phyloP scores from a whole-genome alignment of 352 stramenopile species.

The Phytopythium boreale region DNA sequence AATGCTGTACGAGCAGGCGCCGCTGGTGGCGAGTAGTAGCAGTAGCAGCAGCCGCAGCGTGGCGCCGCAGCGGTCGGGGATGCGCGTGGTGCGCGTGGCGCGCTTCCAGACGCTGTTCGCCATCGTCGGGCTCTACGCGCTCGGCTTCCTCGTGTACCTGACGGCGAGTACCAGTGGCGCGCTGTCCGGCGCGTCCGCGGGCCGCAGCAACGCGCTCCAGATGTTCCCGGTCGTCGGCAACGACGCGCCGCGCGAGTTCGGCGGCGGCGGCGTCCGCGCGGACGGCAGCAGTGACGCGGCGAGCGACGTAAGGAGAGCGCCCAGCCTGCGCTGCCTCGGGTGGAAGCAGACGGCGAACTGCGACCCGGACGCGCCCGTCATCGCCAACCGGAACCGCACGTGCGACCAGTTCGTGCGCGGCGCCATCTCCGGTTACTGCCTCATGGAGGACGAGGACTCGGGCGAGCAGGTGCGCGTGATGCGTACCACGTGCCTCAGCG shows the following conservation, averaged over 20 bases:
- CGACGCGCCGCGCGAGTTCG: background rate
- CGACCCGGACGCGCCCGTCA: conserved; percentile 19
- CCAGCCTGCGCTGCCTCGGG: conserved; percentile 31
- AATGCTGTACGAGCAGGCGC: conserved; percentile 2
- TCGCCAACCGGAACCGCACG: conserved; percentile 27
- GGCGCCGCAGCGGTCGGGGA: background rate
- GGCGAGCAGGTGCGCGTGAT: conserved; percentile 38
- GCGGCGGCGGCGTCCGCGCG: background rate
- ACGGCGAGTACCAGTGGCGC: background rate
- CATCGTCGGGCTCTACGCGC: conserved; percentile 19
- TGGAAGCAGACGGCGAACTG: conserved; percentile 56
- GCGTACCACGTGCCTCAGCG: conserved; percentile 27
- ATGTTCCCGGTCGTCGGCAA: conserved; percentile 5
- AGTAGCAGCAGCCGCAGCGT: background rate
- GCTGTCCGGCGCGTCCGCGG: background rate
- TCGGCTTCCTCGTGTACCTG: conserved; percentile 24
- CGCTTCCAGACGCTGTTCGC: conserved; percentile 21
- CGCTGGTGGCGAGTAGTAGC: background rate
- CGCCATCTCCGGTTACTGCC: conserved; percentile 44
- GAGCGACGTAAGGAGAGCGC: background rate
- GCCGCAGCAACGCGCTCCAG: background rate
- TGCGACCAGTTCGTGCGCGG: conserved; percentile 39
- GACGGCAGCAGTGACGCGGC: background rate
- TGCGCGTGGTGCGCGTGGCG: conserved; percentile 2
- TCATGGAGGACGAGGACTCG: conserved; percentile 31